Evolutionary conservation across 2,329 filamentous ascomycete genomes (phyloP).

Genomic region (Orbilia quercus): DNA sequence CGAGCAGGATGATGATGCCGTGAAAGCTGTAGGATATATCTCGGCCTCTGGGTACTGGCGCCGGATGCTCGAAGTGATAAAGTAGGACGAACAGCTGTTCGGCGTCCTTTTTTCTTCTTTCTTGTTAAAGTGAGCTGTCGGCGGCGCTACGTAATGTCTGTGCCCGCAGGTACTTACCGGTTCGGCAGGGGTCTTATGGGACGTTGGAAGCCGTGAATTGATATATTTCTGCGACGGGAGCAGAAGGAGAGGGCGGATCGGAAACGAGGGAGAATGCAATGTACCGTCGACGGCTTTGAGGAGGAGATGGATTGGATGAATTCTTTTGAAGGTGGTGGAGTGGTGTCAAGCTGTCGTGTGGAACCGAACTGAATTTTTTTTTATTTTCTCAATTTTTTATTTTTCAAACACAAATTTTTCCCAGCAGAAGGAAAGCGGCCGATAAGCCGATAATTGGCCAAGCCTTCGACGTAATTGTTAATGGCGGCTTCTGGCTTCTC

Average conservation of each 20-base stretch:
- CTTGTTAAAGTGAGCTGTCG: neutral
- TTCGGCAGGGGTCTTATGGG: slow-evolving; percentile 2
- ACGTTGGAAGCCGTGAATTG: slow-evolving; percentile 10
- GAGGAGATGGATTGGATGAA: neutral
- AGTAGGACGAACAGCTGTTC: slow-evolving; percentile 15
- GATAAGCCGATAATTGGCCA: slow-evolving; percentile 34
- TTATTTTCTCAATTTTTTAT: slow-evolving; percentile 41
- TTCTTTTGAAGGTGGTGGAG: slow-evolving; percentile 5
- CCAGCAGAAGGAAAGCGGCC: slow-evolving; percentile 18
- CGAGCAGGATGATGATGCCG: neutral
- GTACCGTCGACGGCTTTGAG: slow-evolving; percentile 10
- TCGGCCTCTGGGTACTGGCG: neutral
- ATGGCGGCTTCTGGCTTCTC: no score
- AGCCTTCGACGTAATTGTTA: neutral
- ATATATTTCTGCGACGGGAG: slow-evolving; percentile 7
- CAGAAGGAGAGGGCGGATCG: neutral
- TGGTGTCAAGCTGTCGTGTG: slow-evolving; percentile 41
- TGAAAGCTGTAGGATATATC: neutral
- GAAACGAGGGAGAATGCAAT: neutral
- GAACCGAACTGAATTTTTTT: slow-evolving; percentile 29
- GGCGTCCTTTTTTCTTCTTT: slow-evolving; percentile 8
- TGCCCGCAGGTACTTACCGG: neutral
- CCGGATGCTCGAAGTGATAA: neutral
- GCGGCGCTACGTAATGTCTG: slow-evolving; percentile 47
- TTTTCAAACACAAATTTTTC: slow-evolving; percentile 49